A percentile compares a stretch with the other conserved stretches of the same genome.
phyloP scores from a whole-genome alignment of 2,329 filamentous ascomycete genomes.

The Venturia effusa region DNA sequence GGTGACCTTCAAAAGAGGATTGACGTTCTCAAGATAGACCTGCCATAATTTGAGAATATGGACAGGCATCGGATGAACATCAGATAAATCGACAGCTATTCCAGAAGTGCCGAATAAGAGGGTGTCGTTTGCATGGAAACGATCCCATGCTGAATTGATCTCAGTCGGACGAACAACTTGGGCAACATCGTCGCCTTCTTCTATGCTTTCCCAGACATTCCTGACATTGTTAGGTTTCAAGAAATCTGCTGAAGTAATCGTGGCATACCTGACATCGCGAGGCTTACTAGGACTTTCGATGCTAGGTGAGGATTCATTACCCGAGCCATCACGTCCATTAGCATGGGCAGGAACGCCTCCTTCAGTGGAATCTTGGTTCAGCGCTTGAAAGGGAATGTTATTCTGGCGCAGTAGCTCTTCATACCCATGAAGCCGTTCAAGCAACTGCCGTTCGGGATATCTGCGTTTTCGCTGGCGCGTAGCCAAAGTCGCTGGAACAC shows the following conservation, averaged over 20 bases:
- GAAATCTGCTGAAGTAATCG: slow-evolving; percentile 18
- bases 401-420: slow-evolving; percentile 55
- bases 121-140: slow-evolving; percentile 26
- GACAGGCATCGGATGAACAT: slow-evolving; percentile 50
- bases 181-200: slow-evolving; percentile 23
- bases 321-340: slow-evolving; percentile 5
- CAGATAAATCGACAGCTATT: slow-evolving; percentile 31
- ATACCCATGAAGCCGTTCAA: slow-evolving; percentile 59
- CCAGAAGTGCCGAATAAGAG: slow-evolving; percentile 42
- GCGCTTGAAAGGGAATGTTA: slow-evolving; percentile 57
- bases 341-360: slow-evolving; percentile 15
- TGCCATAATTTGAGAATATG: slow-evolving; percentile 50
- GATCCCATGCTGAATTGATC: slow-evolving; percentile 28
- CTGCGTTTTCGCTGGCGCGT: slow-evolving; percentile 48
- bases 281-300: slow-evolving; percentile 32
- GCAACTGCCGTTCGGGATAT: slow-evolving; percentile 58
- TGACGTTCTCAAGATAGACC: slow-evolving; percentile 10
- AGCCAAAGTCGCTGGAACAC: slow-evolving; percentile 32
- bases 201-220: slow-evolving; percentile 17
- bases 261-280: not conserved
- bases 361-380: slow-evolving; percentile 32
- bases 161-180: slow-evolving; percentile 35
- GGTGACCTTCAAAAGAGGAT: slow-evolving; percentile 10
- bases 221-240: slow-evolving; percentile 11
- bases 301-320: slow-evolving; percentile 26